These are phyloP conservation scores for Aspergillus haitiensis DNA, from an alignment of 495 filamentous ascomycete genomes.

Conservation along the genomic window DNA sequence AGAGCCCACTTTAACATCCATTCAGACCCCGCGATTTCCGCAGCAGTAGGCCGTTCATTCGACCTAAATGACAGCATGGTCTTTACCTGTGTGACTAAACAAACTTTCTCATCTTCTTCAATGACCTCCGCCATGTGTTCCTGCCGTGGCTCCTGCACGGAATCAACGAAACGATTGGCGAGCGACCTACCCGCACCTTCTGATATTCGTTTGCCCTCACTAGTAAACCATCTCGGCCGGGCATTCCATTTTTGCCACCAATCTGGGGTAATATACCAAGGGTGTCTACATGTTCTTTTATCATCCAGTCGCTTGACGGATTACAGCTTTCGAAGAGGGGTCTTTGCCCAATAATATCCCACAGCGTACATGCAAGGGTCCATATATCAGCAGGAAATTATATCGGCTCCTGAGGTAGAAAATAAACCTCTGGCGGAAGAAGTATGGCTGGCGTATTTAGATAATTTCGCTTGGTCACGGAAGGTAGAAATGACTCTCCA, in stretches of 20 bases:
- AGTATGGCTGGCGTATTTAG: conserved; percentile 16
- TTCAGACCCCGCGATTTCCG: too few species aligned
- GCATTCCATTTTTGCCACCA: conserved; percentile 28
- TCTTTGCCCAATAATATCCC: conserved; percentile 27
- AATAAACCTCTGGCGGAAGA: conserved; percentile 22
- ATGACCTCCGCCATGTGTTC: conserved; percentile 45
- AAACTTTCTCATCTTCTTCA: conserved; percentile 45
- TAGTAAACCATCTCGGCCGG: conserved; percentile 17
- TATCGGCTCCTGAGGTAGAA: conserved; percentile 16
- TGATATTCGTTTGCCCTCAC: conserved; percentile 13
- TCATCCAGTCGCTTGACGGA: conserved; percentile 24
- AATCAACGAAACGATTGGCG: conserved; percentile 18
- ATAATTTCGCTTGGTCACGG: conserved; percentile 8
- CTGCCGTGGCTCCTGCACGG: conserved; percentile 25
- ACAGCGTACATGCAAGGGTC: conserved; percentile 29
- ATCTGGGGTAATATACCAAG: conserved; percentile 26
- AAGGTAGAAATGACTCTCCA: conserved; percentile 22
- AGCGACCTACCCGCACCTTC: conserved; percentile 7
- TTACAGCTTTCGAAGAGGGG: conserved; percentile 24
- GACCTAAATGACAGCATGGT: conserved; percentile 14
- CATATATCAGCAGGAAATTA: conserved; percentile 31
- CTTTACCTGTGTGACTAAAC: conserved; percentile 19
- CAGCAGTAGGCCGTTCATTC: too few species aligned
- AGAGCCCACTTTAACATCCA: too few species aligned
- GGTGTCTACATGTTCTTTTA: conserved; percentile 23